Base-by-base conservation (phyloP, 2,329 filamentous ascomycete species). In the Onygena corvina region DNA sequence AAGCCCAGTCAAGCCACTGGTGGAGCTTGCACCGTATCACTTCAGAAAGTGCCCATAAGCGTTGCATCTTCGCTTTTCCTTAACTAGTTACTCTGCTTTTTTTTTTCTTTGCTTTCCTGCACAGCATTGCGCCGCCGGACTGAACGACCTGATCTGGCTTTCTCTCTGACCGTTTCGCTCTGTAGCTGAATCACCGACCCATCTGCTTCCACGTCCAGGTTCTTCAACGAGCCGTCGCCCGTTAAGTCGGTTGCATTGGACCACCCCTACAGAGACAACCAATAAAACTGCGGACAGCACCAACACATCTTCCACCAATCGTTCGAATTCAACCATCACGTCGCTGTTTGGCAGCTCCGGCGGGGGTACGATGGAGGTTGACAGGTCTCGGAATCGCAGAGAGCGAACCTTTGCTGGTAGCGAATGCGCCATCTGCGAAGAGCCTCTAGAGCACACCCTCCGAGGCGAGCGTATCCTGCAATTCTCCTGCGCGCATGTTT, bases 401-500 rank as follows among this genome's bases (percentile, higher is more conserved):
- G 90, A 96, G 69, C 79, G 92, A 63, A 98, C 90, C 1, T 96
- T 95, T 68, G 85, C 96, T 49, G 92, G 92, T 40, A 88, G 81
- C 64, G 86, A 93, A 70, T 98, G 92, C 68, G 86, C 89, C 46
- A 89, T 95, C 12, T 98, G 92, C 64, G 92, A 98, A 65, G 92
- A 98, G 69, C 89, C 89, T 2, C 71, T 98, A 54, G 92, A 96
- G 67, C 90, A 96, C 66, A 98, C 88, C 2, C 75, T 98, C 42
- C 84, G 86, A 46, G 92, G 92, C 52, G 92, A 98, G 71, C 81
- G 88, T 57, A 88, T 98, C 53, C 73, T 98, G 48, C 92, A 96
- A 64, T 92, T 98, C 61, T 93, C 89, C 4, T 98, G 92, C 68
- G 79, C 83, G n/a, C 92, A 98, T 67, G 90, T 98, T 52, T 88